A percentile compares a stretch with the other conserved stretches of the same genome.
phyloP scores from a whole-genome alignment of 371 early-diverging fungal genomes.

The Mucor irregularis region DNA sequence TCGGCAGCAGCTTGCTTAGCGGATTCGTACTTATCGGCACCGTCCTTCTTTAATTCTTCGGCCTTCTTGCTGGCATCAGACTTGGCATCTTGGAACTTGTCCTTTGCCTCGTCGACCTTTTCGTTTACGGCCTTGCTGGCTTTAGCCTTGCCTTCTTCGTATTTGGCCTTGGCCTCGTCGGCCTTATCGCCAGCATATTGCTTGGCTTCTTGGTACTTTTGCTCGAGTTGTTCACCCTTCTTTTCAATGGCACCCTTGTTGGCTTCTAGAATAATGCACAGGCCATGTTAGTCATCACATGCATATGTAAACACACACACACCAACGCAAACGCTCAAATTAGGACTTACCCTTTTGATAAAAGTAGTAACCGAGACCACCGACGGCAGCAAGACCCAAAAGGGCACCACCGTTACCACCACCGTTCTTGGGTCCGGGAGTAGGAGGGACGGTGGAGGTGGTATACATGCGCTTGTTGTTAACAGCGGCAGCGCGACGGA shows the following conservation, averaged over 20 bases:
- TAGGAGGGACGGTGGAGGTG: slow-evolving; percentile 6
- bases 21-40: slow-evolving; percentile 3
- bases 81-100: slow-evolving; percentile 14
- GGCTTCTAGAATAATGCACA: background rate
- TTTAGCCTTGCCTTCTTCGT: slow-evolving; percentile 3
- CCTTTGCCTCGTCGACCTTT: slow-evolving; percentile 16
- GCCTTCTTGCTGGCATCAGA: slow-evolving; percentile 2
- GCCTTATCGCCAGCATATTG: slow-evolving; percentile 1
- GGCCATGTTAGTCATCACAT: background rate
- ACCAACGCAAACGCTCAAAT: too few species aligned
- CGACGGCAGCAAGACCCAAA: slow-evolving; percentile 8
- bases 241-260: slow-evolving; percentile 4
- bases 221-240: slow-evolving; percentile 3
- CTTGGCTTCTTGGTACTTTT: slow-evolving; percentile 7
- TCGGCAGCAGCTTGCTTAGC: slow-evolving; percentile 15
- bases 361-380: slow-evolving; percentile 18
- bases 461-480: slow-evolving; percentile 15
- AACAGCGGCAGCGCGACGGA: slow-evolving; percentile 3
- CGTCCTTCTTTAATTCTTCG: slow-evolving; percentile 13
- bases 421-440: slow-evolving; percentile 1
- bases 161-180: slow-evolving; percentile 10
- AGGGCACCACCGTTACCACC: slow-evolving; percentile 4
- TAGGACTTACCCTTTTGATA: slow-evolving; percentile 13
- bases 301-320: too few species aligned
- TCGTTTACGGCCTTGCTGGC: background rate